Percentiles rank a stretch among this genome's conserved stretches.
These are phyloP conservation scores for Dictyostelium capitatum DNA, from an alignment of 78 protist genomes.

Conservation along the genomic window DNA sequence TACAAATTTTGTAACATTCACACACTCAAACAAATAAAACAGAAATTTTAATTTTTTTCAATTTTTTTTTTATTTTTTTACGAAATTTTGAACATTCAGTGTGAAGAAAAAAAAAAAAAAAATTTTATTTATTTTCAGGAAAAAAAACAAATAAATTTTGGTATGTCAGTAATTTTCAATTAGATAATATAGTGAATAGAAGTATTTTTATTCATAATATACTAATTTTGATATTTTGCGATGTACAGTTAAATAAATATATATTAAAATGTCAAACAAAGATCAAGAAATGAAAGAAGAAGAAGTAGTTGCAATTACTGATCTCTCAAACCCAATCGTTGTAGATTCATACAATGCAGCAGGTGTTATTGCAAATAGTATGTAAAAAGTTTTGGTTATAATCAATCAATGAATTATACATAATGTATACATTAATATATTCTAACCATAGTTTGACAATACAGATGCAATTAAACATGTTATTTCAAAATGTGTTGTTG, in stretches of 20 bases:
- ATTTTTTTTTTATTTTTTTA: neutral
- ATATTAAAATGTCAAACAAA: slow-evolving; percentile 25
- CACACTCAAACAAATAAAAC: too few relatives aligned
- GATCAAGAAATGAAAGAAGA: neutral
- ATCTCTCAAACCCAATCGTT: slow-evolving; percentile 63
- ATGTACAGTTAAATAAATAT: neutral
- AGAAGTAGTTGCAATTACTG: slow-evolving; percentile 29
- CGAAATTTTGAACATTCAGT: neutral
- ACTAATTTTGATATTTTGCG: neutral
- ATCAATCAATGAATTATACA: neutral
- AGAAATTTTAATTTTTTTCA: too few relatives aligned
- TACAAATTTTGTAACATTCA: too few relatives aligned
- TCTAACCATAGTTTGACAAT: too few relatives aligned
- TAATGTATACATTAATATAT: neutral
- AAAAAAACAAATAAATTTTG: too few relatives aligned
- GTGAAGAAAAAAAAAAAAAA: too few relatives aligned
- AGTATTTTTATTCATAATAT: neutral
- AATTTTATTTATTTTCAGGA: neutral
- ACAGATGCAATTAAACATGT: slow-evolving; percentile 70
- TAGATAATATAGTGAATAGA: too few relatives aligned
- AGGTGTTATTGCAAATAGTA: slow-evolving; percentile 65
- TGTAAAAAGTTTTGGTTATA: neutral
- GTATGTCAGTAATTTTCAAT: too few relatives aligned
- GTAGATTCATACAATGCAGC: slow-evolving; percentile 62
- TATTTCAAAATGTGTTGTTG: slow-evolving; percentile 44